A percentile compares a stretch with the other conserved stretches of the same genome.
phyloP scores from a whole-genome alignment of 257 asterid species.

The Solanum habrochaites region DNA sequence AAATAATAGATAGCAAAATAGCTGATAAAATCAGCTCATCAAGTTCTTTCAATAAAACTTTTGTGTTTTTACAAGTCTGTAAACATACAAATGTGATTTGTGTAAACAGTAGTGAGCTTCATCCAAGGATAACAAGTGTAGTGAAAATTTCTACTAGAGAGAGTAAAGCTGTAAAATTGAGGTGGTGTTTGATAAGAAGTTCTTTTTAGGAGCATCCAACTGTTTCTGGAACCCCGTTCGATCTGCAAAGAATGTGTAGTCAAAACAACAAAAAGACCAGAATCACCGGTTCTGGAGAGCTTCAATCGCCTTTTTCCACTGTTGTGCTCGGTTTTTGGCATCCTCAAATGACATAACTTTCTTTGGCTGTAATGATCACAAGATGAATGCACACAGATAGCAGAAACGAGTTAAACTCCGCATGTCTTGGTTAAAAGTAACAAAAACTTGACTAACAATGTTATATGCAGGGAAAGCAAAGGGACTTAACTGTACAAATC shows the following conservation, averaged over 20 bases:
- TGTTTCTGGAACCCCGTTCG: slow-evolving; percentile 10
- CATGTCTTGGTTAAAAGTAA: too few species aligned
- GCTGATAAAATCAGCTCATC: background rate
- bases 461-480: background rate
- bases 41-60: background rate
- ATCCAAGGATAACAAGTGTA: background rate
- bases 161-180: background rate
- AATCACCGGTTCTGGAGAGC: slow-evolving; percentile 74
- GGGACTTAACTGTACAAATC: slow-evolving; percentile 74
- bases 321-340: slow-evolving; percentile 74
- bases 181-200: background rate
- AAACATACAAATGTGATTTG: background rate
- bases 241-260: slow-evolving; percentile 34
- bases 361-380: slow-evolving; percentile 56
- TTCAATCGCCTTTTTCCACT: slow-evolving; percentile 95
- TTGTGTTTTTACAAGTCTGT: background rate
- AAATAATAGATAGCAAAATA: background rate
- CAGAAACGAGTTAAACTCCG: background rate
- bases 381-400: background rate
- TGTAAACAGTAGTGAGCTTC: background rate
- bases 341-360: slow-evolving; percentile 85
- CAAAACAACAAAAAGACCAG: slow-evolving; percentile 2
- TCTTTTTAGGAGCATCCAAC: slow-evolving; percentile 10
- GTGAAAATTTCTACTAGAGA: background rate
- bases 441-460: background rate